These are phyloP conservation scores for Heracleum sosnowskyi DNA, from an alignment of 129 eudicot species.

Conservation along the genomic window DNA sequence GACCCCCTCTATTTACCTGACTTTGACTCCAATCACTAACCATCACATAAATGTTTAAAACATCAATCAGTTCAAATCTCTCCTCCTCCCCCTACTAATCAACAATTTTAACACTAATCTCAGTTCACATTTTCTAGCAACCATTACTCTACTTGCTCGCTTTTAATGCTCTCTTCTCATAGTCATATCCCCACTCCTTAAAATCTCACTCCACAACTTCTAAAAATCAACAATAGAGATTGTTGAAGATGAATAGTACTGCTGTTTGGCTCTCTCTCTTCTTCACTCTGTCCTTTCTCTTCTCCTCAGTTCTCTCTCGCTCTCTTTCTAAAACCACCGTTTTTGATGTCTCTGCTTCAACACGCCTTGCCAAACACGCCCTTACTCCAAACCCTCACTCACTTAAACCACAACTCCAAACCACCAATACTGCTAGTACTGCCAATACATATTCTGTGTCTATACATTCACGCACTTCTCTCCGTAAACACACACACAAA, in stretches of 20 bases:
- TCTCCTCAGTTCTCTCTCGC: background rate
- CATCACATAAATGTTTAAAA: background rate
- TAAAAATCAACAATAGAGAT: background rate
- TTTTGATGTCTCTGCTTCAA: slow-evolving; percentile 9
- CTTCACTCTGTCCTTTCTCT: background rate
- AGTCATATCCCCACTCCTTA: background rate
- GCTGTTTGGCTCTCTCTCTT: background rate
- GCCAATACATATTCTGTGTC: background rate
- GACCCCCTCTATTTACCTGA: background rate
- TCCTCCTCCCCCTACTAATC: background rate
- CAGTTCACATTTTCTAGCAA: background rate
- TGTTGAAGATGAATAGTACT: background rate
- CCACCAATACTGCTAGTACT: background rate
- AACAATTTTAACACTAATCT: background rate
- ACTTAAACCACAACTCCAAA: background rate
- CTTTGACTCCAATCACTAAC: background rate
- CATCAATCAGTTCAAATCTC: background rate
- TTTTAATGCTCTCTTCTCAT: background rate
- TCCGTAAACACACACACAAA: slow-evolving; percentile 1
- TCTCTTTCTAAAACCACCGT: background rate
- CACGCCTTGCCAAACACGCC: slow-evolving; percentile 3
- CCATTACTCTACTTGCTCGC: background rate
- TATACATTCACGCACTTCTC: slow-evolving; percentile 31
- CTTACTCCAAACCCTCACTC: background rate
- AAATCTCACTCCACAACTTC: background rate